Base-by-base conservation (phyloP, 352 stramenopile species). In the Globisporangium yorkense region DNA sequence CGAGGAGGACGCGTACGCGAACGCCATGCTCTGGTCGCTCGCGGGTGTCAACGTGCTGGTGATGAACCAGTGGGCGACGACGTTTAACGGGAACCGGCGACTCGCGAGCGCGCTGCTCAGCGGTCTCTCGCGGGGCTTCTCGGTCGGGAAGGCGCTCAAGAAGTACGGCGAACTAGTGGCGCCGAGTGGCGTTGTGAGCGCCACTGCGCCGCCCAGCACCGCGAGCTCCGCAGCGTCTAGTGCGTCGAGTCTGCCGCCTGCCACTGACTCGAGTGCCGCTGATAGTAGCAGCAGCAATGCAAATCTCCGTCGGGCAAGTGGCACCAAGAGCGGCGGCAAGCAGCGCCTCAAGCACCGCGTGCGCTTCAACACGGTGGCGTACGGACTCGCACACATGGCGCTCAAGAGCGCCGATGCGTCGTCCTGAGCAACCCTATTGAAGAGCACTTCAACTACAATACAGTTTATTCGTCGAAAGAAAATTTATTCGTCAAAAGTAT, bases 41-140 rank as follows among this genome's bases (percentile, higher is more conserved):
- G 75, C 68, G 16, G 89, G 89, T 1, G 72, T 91, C 39, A 94
- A 93, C 43, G 59, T 72, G 8, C 45, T 97, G 4, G 63, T 85
- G 9, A 60, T 90, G 15, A 96, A 94, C 61, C 81, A 93, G 62
- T 96, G 84, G 82, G 50, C 77, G 16, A 87, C 79, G 0, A 92
- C 84, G 5, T 93, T 94, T 54, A 69, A 89, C 35, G 71, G 67
- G 16, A 96, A 94, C 40, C 77, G 84, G 2, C 71, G 79, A 0
- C 66, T 91, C 7, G 71, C 87, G 3, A 78, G 41, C 44, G 67
- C 61, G 2, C 44, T 94, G 41, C 66, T 92, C 3, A 56, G 67
- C 41, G 70, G 71, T 6, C 61, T 92, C 13, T 61, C 72, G 5
- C 86, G 70, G 50, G 76, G 77, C 12, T 69, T 75, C 35, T 74